Percentiles rank a stretch among this genome's conserved stretches.
phyloP scores from a whole-genome alignment of 202 grass and related monocot species.

The Panicum virgatum region DNA sequence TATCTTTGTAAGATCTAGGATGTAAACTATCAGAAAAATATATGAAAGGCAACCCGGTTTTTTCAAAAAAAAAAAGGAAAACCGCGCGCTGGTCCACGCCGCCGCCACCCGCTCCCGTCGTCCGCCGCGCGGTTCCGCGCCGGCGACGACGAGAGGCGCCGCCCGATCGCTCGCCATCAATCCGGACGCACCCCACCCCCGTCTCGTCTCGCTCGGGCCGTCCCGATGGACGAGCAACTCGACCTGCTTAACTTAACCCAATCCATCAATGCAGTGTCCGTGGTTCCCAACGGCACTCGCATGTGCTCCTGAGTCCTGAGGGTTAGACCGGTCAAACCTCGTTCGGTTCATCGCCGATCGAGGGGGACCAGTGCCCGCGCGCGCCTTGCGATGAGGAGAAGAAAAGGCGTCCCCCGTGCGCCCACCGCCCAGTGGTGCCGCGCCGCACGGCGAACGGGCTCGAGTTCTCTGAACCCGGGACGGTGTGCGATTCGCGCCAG shows the following conservation, averaged over 20 bases:
- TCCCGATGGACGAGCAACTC: background rate
- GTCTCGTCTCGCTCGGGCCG: background rate
- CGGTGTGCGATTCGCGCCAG: background rate
- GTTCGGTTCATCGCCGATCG: background rate
- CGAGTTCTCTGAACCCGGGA: conserved; percentile 12
- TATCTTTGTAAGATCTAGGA: too few relatives aligned
- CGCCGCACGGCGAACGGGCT: background rate
- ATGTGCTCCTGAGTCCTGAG: background rate
- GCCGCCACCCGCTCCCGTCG: background rate
- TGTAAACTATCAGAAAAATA: too few relatives aligned
- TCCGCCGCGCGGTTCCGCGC: background rate
- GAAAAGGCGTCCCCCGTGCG: background rate
- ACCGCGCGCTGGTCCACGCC: conserved; percentile 16
- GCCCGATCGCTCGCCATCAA: background rate
- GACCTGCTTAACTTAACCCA: conserved; percentile 7
- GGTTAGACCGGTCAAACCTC: conserved; percentile 34
- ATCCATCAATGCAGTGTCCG: conserved; percentile 20
- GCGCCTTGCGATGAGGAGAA: background rate
- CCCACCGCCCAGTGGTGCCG: background rate
- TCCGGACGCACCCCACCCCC: background rate
- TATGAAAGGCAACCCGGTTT: too few relatives aligned
- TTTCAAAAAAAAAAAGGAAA: background rate
- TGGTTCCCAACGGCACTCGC: conserved; percentile 29
- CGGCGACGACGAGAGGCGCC: background rate
- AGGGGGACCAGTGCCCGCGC: background rate